Conservation (phyloP, 2,329 filamentous ascomycete genomes). For the Fusarium gaditjirri region DNA sequence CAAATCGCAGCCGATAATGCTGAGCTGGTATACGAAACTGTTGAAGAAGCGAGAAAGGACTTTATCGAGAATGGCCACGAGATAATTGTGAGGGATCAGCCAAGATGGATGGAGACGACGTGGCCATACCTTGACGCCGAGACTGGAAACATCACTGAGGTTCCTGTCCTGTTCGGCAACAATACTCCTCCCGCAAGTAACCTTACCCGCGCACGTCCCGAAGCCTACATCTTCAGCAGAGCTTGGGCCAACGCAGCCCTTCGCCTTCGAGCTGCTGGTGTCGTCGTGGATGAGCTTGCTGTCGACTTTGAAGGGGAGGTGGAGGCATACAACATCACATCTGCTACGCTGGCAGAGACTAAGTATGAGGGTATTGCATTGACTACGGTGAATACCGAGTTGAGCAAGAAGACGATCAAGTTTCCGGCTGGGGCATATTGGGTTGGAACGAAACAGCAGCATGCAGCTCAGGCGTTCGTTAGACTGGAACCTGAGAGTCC, state of each 20-base stretch:
- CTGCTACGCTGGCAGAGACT: constrained; percentile 9
- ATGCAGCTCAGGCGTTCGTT: constrained; percentile 45
- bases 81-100: constrained; percentile 40
- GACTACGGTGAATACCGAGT: constrained; percentile 38
- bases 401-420: constrained; percentile 24
- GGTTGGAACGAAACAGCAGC: constrained; percentile 48
- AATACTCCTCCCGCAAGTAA: constrained; percentile 43
- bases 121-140: constrained; percentile 39
- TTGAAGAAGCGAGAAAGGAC: constrained; percentile 41
- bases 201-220: constrained; percentile 45
- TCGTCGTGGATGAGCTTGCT: constrained; percentile 39
- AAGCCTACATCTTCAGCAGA: constrained; percentile 46
- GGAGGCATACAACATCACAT: constrained; percentile 43
- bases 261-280: constrained; percentile 40
- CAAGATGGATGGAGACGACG: constrained; percentile 23
- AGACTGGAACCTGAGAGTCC: constrained; percentile 48
- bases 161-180: constrained; percentile 44
- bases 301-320: constrained; percentile 41
- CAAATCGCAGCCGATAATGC: constrained; percentile 46
- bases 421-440: constrained; percentile 46
- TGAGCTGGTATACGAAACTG: constrained; percentile 37
- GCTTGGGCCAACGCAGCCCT: constrained; percentile 44
- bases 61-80: constrained; percentile 41
- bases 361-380: constrained; percentile 46
- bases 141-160: constrained; percentile 41